These are phyloP conservation scores for Wickerhamomyces kurtzmanii DNA, from an alignment of 805 yeast species.

Conservation along the genomic window DNA sequence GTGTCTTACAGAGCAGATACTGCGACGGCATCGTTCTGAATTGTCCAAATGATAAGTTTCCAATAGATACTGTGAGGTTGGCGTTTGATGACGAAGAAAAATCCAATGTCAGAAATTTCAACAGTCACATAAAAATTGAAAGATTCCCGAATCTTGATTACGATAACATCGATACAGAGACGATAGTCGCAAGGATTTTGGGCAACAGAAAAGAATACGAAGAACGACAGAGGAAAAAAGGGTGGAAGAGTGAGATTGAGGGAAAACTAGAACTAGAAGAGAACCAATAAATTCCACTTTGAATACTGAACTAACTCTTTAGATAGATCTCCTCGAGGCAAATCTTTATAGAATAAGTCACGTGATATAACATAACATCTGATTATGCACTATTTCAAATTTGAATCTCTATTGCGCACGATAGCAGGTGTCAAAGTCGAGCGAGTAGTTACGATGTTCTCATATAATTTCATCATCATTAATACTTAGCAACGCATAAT, in stretches of 20 bases:
- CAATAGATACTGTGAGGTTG: not conserved
- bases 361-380: too few species aligned
- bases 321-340: too few species aligned
- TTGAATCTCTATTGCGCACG: too few species aligned
- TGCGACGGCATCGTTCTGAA: constrained; percentile 67
- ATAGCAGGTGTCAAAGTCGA: too few species aligned
- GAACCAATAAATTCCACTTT: too few species aligned
- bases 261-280: too few species aligned
- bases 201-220: constrained; percentile 61
- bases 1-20: constrained; percentile 80
- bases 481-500: too few species aligned
- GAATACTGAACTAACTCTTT: too few species aligned
- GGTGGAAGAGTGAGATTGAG: constrained; percentile 62
- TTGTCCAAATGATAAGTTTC: constrained; percentile 6
- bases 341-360: too few species aligned
- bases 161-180: constrained; percentile 55
- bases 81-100: constrained; percentile 1
- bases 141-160: constrained; percentile 46
- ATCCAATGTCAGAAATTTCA: constrained; percentile 32
- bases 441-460: too few species aligned
- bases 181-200: constrained; percentile 69
- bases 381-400: too few species aligned
- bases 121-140: constrained; percentile 22
- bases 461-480: too few species aligned
- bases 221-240: constrained; percentile 81